Evolutionary conservation across 805 yeast species (phyloP).

Genomic region (Barnettozyma wickerhamii): DNA sequence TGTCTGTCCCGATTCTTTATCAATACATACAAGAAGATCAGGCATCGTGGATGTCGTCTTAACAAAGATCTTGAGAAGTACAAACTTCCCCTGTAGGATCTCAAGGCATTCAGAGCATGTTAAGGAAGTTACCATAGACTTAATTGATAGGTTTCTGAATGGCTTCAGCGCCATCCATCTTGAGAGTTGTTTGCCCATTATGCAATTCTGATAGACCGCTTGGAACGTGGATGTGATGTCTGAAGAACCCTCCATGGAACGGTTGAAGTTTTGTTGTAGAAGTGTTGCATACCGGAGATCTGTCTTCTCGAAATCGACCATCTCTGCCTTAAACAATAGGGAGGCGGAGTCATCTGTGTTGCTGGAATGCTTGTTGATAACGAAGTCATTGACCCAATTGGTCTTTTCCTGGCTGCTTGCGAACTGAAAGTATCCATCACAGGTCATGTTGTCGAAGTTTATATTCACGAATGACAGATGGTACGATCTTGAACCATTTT

Average conservation of each 20-base stretch:
- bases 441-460: slow-evolving; percentile 3
- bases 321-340: slow-evolving; percentile 11
- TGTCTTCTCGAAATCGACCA: slow-evolving; percentile 19
- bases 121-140: slow-evolving; percentile 4
- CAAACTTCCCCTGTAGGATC: slow-evolving; percentile 12
- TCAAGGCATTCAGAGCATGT: slow-evolving; percentile 19
- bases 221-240: slow-evolving; percentile 4
- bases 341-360: background rate
- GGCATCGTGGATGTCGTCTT: slow-evolving; percentile 6
- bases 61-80: slow-evolving; percentile 14
- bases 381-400: slow-evolving; percentile 1
- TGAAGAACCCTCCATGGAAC: background rate
- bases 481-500: slow-evolving; percentile 3
- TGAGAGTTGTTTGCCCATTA: slow-evolving; percentile 14
- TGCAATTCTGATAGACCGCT: slow-evolving; percentile 9
- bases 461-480: slow-evolving; percentile 8
- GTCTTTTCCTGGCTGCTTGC: background rate
- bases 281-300: slow-evolving; percentile 15
- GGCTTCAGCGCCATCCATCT: slow-evolving; percentile 21
- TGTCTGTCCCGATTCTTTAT: slow-evolving; percentile 15
- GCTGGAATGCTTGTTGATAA: background rate
- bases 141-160: slow-evolving; percentile 11
- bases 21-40: slow-evolving; percentile 16
- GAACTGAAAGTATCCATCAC: slow-evolving; percentile 7
- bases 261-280: slow-evolving; percentile 3